Base-by-base conservation (phyloP, 805 yeast species). In the Priceomyces melissophilus region DNA sequence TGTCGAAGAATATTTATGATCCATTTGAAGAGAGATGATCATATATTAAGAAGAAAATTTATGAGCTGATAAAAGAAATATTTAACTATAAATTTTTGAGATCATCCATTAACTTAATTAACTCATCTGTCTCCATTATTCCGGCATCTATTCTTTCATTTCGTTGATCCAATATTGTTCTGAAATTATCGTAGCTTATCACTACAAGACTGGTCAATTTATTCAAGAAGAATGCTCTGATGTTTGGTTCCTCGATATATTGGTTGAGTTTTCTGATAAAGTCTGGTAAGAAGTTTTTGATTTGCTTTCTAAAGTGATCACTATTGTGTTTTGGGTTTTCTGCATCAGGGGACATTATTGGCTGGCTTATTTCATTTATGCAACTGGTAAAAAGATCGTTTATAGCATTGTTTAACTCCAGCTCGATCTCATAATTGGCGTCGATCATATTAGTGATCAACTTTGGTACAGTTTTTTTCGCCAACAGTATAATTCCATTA, bases 391-490 rank as follows among this genome's bases (percentile, higher is more conserved):
- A 82, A 49, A 86, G 81, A 14, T 73, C 78, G 48, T 80, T 83
- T 17, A 89, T 87, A 3, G 82, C 68, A 45, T 78, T 80, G 48
- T 90, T 76, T 47, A 90, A 69, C 47, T 84, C 89, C 16, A 78
- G 68, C 50, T 84, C 86, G 32, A 90, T 67, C 57, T 90, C 97
- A 34, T 61, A 61, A 42, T 71, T 69, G 40, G 81, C 93, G 62
- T 90, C 96, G 35, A 82, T 76, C 85, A 84, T 84, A 56, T 87
- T 83, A 51, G 80, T 82, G 10, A 86, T 84, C 10, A 88, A 87
- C 47, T 76, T 81, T 0, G 96, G 96, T 2, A 84, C 85, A 1
- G 87, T 73, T 17, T 81, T 87, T 47, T 76, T 69, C 2, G 83
- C 85, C 28, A 82, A 54, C 36, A 71, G 71, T 39, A 77, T 53